These are phyloP conservation scores for Aspergillus tubingensis DNA, from an alignment of 2,329 filamentous ascomycete genomes.

Conservation along the genomic window DNA sequence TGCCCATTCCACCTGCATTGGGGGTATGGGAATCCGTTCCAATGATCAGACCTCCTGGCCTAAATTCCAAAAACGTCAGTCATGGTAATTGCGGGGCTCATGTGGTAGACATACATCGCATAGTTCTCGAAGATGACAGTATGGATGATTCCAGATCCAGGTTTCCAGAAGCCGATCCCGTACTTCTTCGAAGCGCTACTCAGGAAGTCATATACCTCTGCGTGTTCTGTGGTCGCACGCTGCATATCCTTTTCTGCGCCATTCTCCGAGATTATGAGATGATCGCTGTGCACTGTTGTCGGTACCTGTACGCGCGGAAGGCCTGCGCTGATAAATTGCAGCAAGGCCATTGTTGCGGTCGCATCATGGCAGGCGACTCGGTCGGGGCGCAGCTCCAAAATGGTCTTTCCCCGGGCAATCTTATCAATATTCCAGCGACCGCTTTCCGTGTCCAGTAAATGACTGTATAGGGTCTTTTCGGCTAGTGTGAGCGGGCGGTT, in stretches of 20 bases:
- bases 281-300: conserved; percentile 46
- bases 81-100: background rate
- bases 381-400: conserved; percentile 41
- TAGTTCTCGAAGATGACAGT: conserved; percentile 47
- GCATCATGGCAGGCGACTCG: conserved; percentile 48
- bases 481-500: conserved; percentile 38
- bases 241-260: conserved; percentile 34
- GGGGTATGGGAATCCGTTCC: conserved; percentile 96
- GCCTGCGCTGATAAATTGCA: conserved; percentile 48
- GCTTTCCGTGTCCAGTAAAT: conserved; percentile 32
- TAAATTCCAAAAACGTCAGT: conserved; percentile 22
- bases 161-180: conserved; percentile 47
- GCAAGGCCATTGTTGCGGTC: conserved; percentile 46
- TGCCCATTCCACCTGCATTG: conserved; percentile 90
- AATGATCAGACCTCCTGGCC: conserved; percentile 88
- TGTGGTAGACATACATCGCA: conserved; percentile 27
- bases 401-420: conserved; percentile 42
- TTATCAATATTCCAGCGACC: conserved; percentile 21
- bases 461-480: conserved; percentile 46
- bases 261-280: conserved; percentile 41
- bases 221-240: conserved; percentile 31
- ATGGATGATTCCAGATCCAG: conserved; percentile 43
- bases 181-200: conserved; percentile 48
- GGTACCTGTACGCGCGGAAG: conserved; percentile 41
- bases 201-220: conserved; percentile 44